These are phyloP conservation scores for Komagataella pseudopastoris DNA, from an alignment of 805 yeast species.

Conservation along the genomic window DNA sequence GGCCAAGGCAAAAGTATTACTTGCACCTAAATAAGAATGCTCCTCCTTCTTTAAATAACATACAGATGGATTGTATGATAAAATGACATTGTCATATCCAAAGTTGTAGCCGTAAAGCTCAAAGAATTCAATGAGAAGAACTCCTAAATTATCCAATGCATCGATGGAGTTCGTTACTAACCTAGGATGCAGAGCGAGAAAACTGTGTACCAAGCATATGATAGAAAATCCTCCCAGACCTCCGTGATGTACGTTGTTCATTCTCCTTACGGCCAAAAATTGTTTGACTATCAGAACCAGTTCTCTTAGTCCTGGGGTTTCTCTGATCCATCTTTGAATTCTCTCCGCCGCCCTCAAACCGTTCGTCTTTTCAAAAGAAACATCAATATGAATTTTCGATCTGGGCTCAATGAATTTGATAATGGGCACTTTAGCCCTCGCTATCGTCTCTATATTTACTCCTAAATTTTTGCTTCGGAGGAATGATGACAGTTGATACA, in stretches of 20 bases:
- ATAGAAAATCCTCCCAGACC: slow-evolving; percentile 92
- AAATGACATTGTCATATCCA: slow-evolving; percentile 68
- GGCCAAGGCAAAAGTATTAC: slow-evolving; percentile 49
- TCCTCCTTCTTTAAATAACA: slow-evolving; percentile 45
- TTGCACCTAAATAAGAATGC: slow-evolving; percentile 22
- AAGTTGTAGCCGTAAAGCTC: slow-evolving; percentile 86
- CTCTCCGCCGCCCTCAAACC: slow-evolving; percentile 75
- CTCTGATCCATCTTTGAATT: slow-evolving; percentile 60
- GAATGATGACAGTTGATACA: slow-evolving; percentile 63
- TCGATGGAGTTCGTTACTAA: slow-evolving; percentile 51
- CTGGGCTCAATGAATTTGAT: slow-evolving; percentile 74
- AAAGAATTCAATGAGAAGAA: slow-evolving; percentile 78
- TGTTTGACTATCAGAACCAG: slow-evolving; percentile 75
- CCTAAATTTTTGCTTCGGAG: slow-evolving; percentile 53
- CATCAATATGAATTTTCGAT: slow-evolving; percentile 67
- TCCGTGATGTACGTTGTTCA: slow-evolving; percentile 84
- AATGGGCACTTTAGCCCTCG: slow-evolving; percentile 88
- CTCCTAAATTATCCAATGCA: slow-evolving; percentile 69
- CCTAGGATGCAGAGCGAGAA: slow-evolving; percentile 69
- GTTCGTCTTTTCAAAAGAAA: slow-evolving; percentile 77
- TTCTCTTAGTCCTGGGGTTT: slow-evolving; percentile 72
- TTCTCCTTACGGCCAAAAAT: slow-evolving; percentile 60
- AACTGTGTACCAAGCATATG: slow-evolving; percentile 75
- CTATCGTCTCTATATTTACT: slow-evolving; percentile 66
- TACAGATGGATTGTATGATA: slow-evolving; percentile 43